Percentiles rank a stretch among this genome's conserved stretches.
These are phyloP conservation scores for Xylariaceae sp. DNA, from an alignment of 2,329 filamentous ascomycete species.

Conservation along the genomic window DNA sequence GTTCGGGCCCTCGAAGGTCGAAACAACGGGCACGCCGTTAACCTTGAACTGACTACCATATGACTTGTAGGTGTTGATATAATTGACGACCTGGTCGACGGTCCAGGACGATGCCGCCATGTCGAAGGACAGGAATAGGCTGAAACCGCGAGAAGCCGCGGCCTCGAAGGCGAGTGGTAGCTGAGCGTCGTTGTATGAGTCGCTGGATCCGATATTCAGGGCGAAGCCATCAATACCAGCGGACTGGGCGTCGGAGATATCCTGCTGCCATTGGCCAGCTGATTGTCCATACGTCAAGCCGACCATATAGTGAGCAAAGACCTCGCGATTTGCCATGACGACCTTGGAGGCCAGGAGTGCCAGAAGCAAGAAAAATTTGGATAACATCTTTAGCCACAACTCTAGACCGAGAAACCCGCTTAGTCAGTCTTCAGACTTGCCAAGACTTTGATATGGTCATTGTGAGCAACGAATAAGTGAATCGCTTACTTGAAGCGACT, in stretches of 20 bases:
- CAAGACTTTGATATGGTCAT: too few relatives aligned
- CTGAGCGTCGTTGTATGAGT: slow-evolving; percentile 22
- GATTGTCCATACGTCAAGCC: slow-evolving; percentile 23
- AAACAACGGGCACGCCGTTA: slow-evolving; percentile 40
- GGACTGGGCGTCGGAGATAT: slow-evolving; percentile 21
- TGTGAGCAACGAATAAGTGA: too few relatives aligned
- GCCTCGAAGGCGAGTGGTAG: slow-evolving; percentile 29
- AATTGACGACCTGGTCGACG: slow-evolving; percentile 20
- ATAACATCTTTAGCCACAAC: slow-evolving; percentile 12
- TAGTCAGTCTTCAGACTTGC: too few relatives aligned
- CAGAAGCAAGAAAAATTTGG: slow-evolving; percentile 5
- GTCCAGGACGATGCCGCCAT: slow-evolving; percentile 26
- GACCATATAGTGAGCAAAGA: slow-evolving; percentile 27
- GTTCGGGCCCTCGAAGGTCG: slow-evolving; percentile 45
- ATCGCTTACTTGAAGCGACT: too few relatives aligned
- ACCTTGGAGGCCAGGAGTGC: slow-evolving; percentile 10
- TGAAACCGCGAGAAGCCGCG: slow-evolving; percentile 26
- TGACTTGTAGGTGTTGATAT: slow-evolving; percentile 33
- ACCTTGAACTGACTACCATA: slow-evolving; percentile 36
- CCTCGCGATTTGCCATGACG: slow-evolving; percentile 13
- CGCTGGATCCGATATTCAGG: slow-evolving; percentile 20
- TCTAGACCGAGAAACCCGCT: too few relatives aligned
- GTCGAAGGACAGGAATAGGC: slow-evolving; percentile 33
- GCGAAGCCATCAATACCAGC: slow-evolving; percentile 26
- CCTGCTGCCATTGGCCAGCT: slow-evolving; percentile 20